phyloP scores from a whole-genome alignment of 257 asterid genomes.

The Nicotiana benthamiana region DNA sequence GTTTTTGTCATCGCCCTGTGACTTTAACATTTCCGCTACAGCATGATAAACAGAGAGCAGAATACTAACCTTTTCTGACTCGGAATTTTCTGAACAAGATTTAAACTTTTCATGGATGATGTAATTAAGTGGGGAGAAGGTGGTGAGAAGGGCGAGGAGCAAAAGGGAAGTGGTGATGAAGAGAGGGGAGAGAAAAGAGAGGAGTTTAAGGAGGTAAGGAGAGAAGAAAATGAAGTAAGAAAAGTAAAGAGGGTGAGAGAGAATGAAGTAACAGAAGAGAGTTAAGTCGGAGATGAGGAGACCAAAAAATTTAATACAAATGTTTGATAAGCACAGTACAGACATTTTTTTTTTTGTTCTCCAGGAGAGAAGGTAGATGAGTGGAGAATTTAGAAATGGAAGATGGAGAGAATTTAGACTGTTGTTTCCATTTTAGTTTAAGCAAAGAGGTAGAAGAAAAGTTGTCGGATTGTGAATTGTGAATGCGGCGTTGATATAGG shows the following conservation, averaged over 20 bases:
- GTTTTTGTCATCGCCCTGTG: conserved; percentile 1
- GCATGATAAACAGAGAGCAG: conserved; percentile 7
- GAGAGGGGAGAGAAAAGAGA: conserved; percentile 69
- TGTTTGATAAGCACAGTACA: conserved; percentile 29
- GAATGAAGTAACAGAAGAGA: conserved; percentile 25
- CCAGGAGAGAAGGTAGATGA: not conserved
- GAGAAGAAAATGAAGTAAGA: conserved; percentile 57
- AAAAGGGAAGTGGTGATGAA: conserved; percentile 55
- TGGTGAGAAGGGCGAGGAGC: conserved; percentile 31
- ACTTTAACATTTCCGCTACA: conserved; percentile 10
- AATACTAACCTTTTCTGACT: not conserved
- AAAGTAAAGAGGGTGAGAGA: conserved; percentile 61
- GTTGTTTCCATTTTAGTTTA: not conserved
- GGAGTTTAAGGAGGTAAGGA: conserved; percentile 42
- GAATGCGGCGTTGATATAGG: conserved; percentile 82
- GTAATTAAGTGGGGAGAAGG: conserved; percentile 1
- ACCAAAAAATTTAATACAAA: conserved; percentile 21
- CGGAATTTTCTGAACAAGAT: not conserved
- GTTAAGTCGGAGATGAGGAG: conserved; percentile 31
- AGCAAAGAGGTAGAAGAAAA: not conserved
- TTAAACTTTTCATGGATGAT: not conserved
- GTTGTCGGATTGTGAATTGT: conserved; percentile 15
- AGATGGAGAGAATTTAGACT: conserved; percentile 25
- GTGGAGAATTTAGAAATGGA: conserved; percentile 19
- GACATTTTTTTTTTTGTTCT: conserved; percentile 24